Percentiles rank a stretch among this genome's conserved stretches.
phyloP scores from a whole-genome alignment of 164 flowering plant genomes.

The Buxus sempervirens region DNA sequence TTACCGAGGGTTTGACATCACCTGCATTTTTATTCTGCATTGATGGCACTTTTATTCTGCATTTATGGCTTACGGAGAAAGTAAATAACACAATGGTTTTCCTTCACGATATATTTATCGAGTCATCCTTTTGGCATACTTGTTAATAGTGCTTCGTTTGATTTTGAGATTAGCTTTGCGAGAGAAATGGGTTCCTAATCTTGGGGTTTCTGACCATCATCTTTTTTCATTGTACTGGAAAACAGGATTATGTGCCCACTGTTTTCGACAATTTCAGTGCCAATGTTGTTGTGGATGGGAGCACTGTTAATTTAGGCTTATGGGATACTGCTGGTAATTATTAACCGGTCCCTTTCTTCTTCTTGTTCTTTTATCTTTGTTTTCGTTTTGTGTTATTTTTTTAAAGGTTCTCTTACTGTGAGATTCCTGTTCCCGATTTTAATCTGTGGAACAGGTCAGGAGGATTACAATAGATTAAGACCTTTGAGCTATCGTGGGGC shows the following conservation, averaged over 20 bases:
- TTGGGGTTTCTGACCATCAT: background rate
- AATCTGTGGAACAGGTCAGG: conserved; percentile 64
- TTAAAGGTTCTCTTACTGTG: no score
- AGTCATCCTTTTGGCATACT: background rate
- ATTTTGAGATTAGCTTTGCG: background rate
- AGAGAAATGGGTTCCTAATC: background rate
- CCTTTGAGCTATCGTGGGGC: conserved; percentile 98
- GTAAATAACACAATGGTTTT: no score
- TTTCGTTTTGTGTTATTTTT: background rate
- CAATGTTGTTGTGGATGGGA: conserved; percentile 91
- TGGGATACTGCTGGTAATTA: conserved; percentile 93
- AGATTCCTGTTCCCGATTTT: background rate
- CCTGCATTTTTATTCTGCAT: no score
- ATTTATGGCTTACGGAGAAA: no score
- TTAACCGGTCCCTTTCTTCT: background rate
- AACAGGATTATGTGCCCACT: conserved; percentile 95
- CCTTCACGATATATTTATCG: no score
- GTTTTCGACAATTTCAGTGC: conserved; percentile 96
- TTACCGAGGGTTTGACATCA: no score
- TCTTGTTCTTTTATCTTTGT: background rate
- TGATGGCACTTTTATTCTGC: no score
- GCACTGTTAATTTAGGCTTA: conserved; percentile 82
- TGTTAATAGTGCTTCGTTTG: background rate
- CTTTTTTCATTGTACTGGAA: background rate
- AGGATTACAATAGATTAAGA: conserved; percentile 88